Evolutionary conservation across 352 stramenopile genomes (phyloP), one percentile per base, ranked within the genome.

Genomic region (Pythium sukuiense): DNA sequence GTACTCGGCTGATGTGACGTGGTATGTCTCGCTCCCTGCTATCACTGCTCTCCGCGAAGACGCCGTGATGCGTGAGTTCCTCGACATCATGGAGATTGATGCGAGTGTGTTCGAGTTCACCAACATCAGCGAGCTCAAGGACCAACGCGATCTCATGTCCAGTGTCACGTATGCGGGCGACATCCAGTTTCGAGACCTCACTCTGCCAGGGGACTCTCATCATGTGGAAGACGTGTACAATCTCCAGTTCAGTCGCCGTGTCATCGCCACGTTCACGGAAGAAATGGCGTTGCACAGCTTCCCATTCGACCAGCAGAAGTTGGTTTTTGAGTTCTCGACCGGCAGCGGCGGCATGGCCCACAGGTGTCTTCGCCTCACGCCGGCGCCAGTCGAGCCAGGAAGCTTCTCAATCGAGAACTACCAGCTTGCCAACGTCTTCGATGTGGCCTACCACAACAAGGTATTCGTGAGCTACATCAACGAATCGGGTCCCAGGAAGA

Each of bases 281-380:
- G 76, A 89, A 41, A 87, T 89, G 79, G 70, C 73, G 2, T 58
- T 87, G 18, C 76, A 80, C 39, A 77, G 67, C 54, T 89, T 89
- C 53, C 80, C 80, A 8, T 83, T 86, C 30, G 80, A 89, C 52
- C 76, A 84, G 37, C 80, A 89, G 59, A 85, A 85, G 52, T 52
- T 89, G 27, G 78, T 69, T 13, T 84, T 87, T 46, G 63, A 71
- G 4, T 84, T 87, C 37, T 46, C 62, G 24, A 48, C 62, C 0
- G 62, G 54, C 11, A 57, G 9, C 16, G 48, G 45, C 41, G 63
- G 57, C 37, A 61, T 70, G 49, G 48, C 56, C 37, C 74, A 77
- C 26, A 43, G 48, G 14, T 14, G 39, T 8, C 37, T 65, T 14
- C 50, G 43, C 30, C 43, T 70, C 4, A 52, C 56, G 3, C 63